Percentiles rank a stretch among this genome's conserved stretches.
These are phyloP conservation scores for Allantophomopsis lycopodina DNA, from an alignment of 2,329 filamentous ascomycete genomes.

Conservation along the genomic window DNA sequence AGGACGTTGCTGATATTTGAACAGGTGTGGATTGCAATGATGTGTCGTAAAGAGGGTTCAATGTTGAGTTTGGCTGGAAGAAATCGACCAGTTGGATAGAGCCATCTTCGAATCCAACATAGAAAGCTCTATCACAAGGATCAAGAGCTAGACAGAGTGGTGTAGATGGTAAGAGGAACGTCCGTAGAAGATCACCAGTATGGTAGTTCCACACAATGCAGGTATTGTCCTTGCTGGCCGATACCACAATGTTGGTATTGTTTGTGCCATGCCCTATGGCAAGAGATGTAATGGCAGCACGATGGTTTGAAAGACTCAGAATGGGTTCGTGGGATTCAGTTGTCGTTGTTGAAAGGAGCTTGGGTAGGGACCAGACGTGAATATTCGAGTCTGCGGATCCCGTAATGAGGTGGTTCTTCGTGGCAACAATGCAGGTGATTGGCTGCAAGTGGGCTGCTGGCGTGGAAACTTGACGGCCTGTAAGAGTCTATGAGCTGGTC, in stretches of 20 bases:
- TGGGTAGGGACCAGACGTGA: conserved; percentile 78
- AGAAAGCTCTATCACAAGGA: conserved; percentile 70
- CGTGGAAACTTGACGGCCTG: conserved; percentile 64
- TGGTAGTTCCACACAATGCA: conserved; percentile 90
- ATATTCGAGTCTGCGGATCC: conserved; percentile 80
- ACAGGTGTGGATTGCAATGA: conserved; percentile 43
- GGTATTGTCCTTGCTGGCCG: conserved; percentile 73
- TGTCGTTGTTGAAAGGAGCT: conserved; percentile 48
- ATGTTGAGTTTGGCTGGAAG: conserved; percentile 32
- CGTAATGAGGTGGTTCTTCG: conserved; percentile 60
- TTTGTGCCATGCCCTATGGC: conserved; percentile 51
- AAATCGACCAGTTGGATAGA: conserved; percentile 72
- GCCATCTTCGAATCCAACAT: conserved; percentile 68
- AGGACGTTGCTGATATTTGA: conserved; percentile 36
- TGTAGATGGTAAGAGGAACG: conserved; percentile 62
- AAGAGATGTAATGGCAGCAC: conserved; percentile 56
- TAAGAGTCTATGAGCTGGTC: conserved; percentile 40
- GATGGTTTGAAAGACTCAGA: conserved; percentile 65
- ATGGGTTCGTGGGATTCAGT: conserved; percentile 53
- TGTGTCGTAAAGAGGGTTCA: conserved; percentile 20
- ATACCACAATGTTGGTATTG: conserved; percentile 71
- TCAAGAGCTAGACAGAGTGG: conserved; percentile 67
- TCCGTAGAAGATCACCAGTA: conserved; percentile 63
- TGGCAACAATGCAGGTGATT: conserved; percentile 62
- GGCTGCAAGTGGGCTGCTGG: conserved; percentile 67